These are phyloP conservation scores for Aspergillus flavus DNA, from an alignment of 2,329 filamentous ascomycete species.

Conservation along the genomic window DNA sequence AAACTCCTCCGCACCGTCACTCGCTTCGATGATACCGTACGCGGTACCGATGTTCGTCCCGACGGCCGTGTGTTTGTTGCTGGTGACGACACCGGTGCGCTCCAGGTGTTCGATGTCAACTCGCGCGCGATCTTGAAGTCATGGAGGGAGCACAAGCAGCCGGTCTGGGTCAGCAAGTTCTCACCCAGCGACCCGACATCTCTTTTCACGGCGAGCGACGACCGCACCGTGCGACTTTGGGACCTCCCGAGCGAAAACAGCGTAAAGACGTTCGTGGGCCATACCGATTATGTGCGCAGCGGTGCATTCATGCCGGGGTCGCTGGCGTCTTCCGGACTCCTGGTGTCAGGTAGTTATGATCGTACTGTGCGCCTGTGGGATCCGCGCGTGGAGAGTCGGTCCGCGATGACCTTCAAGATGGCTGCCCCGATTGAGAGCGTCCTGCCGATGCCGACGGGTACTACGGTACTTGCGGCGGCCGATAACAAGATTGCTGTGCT, in stretches of 20 bases:
- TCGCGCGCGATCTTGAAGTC: constrained; percentile 92
- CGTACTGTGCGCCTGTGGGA: constrained; percentile 94
- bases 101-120: constrained; percentile 92
- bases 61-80: constrained; percentile 89
- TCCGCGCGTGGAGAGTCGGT: constrained; percentile 67
- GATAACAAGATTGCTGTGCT: constrained; percentile 88
- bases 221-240: constrained; percentile 91
- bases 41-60: constrained; percentile 82
- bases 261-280: constrained; percentile 77
- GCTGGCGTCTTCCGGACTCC: constrained; percentile 65
- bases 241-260: constrained; percentile 81
- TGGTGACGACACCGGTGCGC: constrained; percentile 85
- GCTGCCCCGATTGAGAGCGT: constrained; percentile 85
- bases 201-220: constrained; percentile 87
- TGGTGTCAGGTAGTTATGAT: constrained; percentile 93
- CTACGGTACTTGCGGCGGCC: constrained; percentile 80
- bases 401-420: constrained; percentile 94
- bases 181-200: constrained; percentile 85
- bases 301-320: constrained; percentile 79
- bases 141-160: constrained; percentile 92
- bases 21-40: constrained; percentile 87
- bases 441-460: constrained; percentile 83
- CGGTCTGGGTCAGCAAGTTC: constrained; percentile 89
- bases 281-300: constrained; percentile 88
- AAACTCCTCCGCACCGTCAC: constrained; percentile 94